Evolutionary conservation across 306 rosid genomes (phyloP).

Genomic region (Pachyrhizus erosus): DNA sequence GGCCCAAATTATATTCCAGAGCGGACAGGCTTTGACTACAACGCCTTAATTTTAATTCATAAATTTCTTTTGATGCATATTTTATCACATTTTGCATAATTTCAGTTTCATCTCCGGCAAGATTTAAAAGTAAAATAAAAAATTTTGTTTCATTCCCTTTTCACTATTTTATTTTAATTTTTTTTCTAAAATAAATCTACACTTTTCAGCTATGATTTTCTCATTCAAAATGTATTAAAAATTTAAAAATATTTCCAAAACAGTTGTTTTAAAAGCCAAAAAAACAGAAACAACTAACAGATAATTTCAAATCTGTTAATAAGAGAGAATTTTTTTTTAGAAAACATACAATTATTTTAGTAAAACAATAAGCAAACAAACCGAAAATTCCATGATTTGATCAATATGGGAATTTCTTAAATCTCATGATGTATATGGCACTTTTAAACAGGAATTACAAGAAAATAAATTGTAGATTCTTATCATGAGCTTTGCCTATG

Average conservation of each 20-base stretch:
- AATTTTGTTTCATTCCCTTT: not conserved
- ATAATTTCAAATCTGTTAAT: no score
- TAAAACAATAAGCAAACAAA: not conserved
- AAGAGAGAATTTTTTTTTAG: no score
- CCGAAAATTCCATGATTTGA: not conserved
- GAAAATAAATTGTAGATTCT: conserved; percentile 9
- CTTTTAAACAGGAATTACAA: conserved; percentile 10
- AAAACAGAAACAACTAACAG: no score
- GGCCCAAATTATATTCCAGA: not conserved
- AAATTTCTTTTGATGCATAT: not conserved
- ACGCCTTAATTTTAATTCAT: not conserved
- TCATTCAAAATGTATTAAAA: no score
- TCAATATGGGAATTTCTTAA: conserved; percentile 5
- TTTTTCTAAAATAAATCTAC: not conserved
- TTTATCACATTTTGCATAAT: not conserved
- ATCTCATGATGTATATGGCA: not conserved
- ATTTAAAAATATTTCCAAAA: no score
- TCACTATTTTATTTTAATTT: not conserved
- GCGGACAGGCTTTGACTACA: not conserved
- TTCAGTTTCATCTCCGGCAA: not conserved
- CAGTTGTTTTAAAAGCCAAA: no score
- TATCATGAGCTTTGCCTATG: not conserved
- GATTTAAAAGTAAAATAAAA: not conserved
- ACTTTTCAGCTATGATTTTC: not conserved
- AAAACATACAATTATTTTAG: not conserved